These are phyloP conservation scores for Candida sphagnicola DNA, from an alignment of 805 yeast species.

Conservation along the genomic window DNA sequence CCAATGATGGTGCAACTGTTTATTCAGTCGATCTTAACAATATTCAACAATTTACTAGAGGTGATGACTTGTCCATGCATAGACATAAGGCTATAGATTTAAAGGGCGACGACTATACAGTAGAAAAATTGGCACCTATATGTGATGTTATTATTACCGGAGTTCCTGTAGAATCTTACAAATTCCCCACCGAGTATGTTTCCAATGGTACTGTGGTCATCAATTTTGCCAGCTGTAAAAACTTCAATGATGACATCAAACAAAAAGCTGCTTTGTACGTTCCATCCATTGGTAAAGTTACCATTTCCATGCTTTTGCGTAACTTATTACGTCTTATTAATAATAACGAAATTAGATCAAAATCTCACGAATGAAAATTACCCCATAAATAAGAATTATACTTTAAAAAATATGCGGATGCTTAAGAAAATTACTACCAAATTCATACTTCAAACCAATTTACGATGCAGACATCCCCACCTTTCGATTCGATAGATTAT, in stretches of 20 bases:
- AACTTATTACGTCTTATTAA: slow-evolving; percentile 79
- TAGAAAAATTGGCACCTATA: slow-evolving; percentile 62
- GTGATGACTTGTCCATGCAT: slow-evolving; percentile 77
- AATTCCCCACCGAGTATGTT: slow-evolving; percentile 78
- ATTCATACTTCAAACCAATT: no score
- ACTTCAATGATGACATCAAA: slow-evolving; percentile 80
- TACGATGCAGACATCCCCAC: no score
- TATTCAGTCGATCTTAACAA: slow-evolving; percentile 87
- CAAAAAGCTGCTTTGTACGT: slow-evolving; percentile 86
- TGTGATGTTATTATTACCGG: slow-evolving; percentile 96
- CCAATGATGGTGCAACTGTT: slow-evolving; percentile 96
- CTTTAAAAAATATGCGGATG: no score
- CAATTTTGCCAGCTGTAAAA: slow-evolving; percentile 85
- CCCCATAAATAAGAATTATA: no score
- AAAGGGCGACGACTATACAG: slow-evolving; percentile 46
- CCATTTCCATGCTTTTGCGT: slow-evolving; percentile 90
- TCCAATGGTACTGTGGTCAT: slow-evolving; percentile 87
- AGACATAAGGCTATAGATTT: slow-evolving; percentile 70
- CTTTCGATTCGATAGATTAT: no score
- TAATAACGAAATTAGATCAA: slow-evolving; percentile 44
- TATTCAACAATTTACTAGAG: slow-evolving; percentile 89
- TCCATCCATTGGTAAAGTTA: slow-evolving; percentile 94
- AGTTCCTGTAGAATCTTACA: slow-evolving; percentile 80
- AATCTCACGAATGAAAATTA: background rate
- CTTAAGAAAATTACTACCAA: no score